Evolutionary conservation across 2,329 filamentous ascomycete species (phyloP).

Genomic region (Exserohilum turcica): DNA sequence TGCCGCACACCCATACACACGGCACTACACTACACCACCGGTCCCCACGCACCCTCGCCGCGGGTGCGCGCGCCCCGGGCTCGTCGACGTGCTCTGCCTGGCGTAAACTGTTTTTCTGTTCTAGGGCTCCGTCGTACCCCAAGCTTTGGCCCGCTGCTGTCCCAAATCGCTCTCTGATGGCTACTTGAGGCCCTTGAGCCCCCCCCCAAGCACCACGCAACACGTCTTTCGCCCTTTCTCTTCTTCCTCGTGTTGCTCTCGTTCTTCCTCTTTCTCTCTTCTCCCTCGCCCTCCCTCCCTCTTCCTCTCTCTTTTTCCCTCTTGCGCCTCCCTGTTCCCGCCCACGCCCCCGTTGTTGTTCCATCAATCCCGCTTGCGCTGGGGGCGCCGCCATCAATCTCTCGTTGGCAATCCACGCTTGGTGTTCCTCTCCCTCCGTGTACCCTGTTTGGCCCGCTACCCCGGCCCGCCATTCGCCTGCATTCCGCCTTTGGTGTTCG

Average conservation of each 20-base stretch:
- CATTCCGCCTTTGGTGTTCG: conserved; percentile 43
- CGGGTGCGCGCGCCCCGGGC: conserved; percentile 10
- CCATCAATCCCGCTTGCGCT: conserved; percentile 33
- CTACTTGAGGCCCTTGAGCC: conserved; percentile 30
- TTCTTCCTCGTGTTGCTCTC: conserved; percentile 27
- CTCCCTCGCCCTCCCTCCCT: conserved; percentile 27
- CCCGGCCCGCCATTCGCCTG: conserved; percentile 27
- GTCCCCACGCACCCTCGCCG: too few relatives aligned
- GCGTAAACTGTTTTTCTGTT: conserved; percentile 40
- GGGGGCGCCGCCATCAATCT: conserved; percentile 37
- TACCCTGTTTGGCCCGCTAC: conserved; percentile 21
- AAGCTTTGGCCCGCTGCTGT: conserved; percentile 41
- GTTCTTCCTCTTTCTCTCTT: conserved; percentile 24
- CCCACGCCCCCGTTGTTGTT: conserved; percentile 21
- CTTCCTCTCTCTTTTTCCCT: conserved; percentile 20
- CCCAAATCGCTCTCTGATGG: conserved; percentile 42
- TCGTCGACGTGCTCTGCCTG: conserved; percentile 27
- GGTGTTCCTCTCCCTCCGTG: conserved; percentile 39
- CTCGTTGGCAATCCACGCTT: conserved; percentile 27
- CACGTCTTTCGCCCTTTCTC: conserved; percentile 30
- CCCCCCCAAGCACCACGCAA: conserved; percentile 16
- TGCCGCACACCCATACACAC: not conserved
- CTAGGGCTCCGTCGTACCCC: conserved; percentile 41
- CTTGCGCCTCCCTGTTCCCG: conserved; percentile 25
- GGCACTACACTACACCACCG: too few relatives aligned